A percentile compares a stretch with the other conserved stretches of the same genome.
These are phyloP conservation scores for Dendryphion nanum DNA, from an alignment of 2,329 filamentous ascomycete species.

Conservation along the genomic window DNA sequence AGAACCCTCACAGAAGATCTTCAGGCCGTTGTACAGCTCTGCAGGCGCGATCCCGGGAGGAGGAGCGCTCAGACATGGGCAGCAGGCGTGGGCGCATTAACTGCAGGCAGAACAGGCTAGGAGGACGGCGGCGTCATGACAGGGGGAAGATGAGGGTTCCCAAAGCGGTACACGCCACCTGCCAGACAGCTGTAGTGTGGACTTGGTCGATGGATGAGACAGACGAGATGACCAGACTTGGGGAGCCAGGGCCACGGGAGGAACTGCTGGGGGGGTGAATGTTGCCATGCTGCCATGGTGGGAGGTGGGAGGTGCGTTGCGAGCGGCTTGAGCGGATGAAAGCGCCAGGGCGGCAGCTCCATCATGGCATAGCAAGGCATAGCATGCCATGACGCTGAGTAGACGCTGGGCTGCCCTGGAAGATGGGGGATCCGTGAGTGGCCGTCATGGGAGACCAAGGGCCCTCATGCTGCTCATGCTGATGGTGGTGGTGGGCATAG, in stretches of 20 bases:
- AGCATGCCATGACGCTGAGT: slow-evolving; percentile 21
- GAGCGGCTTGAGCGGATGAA: slow-evolving; percentile 8
- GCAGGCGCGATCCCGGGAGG: slow-evolving; percentile 36
- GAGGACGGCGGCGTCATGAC: slow-evolving; percentile 21
- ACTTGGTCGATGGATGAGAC: slow-evolving; percentile 22
- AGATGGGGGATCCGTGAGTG: slow-evolving; percentile 22
- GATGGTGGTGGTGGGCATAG: too few species aligned
- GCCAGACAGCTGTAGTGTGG: slow-evolving; percentile 20
- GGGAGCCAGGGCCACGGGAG: slow-evolving; percentile 26
- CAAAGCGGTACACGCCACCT: slow-evolving; percentile 35
- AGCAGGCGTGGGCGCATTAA: slow-evolving; percentile 37
- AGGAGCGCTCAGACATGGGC: slow-evolving; percentile 27
- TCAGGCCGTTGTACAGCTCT: slow-evolving; percentile 38
- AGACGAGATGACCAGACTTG: slow-evolving; percentile 18
- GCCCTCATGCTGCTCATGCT: slow-evolving; percentile 3
- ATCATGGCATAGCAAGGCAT: slow-evolving; percentile 11
- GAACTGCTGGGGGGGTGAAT: slow-evolving; percentile 9
- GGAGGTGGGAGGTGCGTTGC: not conserved
- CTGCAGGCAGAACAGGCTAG: slow-evolving; percentile 31
- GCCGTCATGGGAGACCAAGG: slow-evolving; percentile 9
- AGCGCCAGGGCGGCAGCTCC: slow-evolving; percentile 3
- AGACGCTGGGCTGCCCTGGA: slow-evolving; percentile 26
- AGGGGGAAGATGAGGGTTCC: slow-evolving; percentile 29
- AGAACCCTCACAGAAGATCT: slow-evolving; percentile 44
- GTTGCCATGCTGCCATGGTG: not conserved